These are phyloP conservation scores for Monosporascus cannonballus DNA, from an alignment of 2,329 filamentous ascomycete species.

Conservation along the genomic window DNA sequence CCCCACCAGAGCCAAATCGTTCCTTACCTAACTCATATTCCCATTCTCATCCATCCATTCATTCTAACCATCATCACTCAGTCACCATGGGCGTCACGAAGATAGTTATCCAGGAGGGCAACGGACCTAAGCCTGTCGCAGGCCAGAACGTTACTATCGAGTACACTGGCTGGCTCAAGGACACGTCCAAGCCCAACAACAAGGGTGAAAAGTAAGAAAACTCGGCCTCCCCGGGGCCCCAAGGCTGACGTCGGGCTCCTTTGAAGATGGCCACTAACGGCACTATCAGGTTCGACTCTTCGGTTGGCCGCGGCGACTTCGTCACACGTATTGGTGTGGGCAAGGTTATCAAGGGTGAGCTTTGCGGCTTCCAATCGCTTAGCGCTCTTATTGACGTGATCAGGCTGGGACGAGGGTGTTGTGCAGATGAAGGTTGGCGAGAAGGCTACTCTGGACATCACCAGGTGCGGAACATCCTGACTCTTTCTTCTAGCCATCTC, in stretches of 20 bases:
- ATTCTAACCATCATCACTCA: slow-evolving; percentile 4
- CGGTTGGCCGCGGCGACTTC: slow-evolving; percentile 71
- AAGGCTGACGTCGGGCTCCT: neutral
- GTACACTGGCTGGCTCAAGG: slow-evolving; percentile 85
- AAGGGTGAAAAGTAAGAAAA: slow-evolving; percentile 65
- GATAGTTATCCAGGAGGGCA: slow-evolving; percentile 55
- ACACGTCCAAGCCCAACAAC: slow-evolving; percentile 51
- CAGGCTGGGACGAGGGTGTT: slow-evolving; percentile 84
- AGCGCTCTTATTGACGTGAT: slow-evolving; percentile 5
- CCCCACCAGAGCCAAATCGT: neutral
- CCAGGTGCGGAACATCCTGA: slow-evolving; percentile 45
- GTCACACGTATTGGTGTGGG: slow-evolving; percentile 73
- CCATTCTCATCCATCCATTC: neutral
- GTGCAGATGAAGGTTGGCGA: slow-evolving; percentile 83
- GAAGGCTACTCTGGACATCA: slow-evolving; percentile 79
- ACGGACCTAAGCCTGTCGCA: slow-evolving; percentile 50
- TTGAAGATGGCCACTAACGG: slow-evolving; percentile 10
- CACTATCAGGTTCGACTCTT: slow-evolving; percentile 75
- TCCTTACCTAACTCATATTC: neutral
- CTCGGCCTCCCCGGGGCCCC: slow-evolving; percentile 2
- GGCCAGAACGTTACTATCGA: slow-evolving; percentile 79
- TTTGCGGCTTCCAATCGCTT: slow-evolving; percentile 1
- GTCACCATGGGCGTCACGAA: slow-evolving; percentile 69
- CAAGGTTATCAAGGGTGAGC: slow-evolving; percentile 75
- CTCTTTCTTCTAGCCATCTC: neutral